Percentiles rank a stretch among this genome's conserved stretches.
These are phyloP conservation scores for Neurospora sp. DNA, from an alignment of 495 filamentous ascomycete genomes.

Conservation along the genomic window DNA sequence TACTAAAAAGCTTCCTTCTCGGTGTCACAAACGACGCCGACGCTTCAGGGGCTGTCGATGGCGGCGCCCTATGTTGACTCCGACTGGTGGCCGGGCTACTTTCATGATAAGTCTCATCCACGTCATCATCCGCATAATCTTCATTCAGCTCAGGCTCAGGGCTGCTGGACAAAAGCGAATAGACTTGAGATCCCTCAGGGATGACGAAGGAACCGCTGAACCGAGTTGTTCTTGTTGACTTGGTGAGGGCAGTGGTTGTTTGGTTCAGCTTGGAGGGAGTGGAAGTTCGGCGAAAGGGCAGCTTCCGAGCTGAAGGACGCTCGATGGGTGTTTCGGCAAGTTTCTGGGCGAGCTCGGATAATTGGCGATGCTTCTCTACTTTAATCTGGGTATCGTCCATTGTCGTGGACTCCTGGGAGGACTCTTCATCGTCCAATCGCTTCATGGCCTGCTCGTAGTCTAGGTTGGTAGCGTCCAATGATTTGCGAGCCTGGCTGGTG, in stretches of 20 bases:
- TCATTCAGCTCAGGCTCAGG: slow-evolving; percentile 28
- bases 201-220: slow-evolving; percentile 13
- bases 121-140: slow-evolving; percentile 33
- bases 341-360: slow-evolving; percentile 3
- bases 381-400: not conserved
- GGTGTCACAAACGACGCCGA: slow-evolving; percentile 13
- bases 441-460: slow-evolving; percentile 29
- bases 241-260: not conserved
- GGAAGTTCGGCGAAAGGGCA: not conserved
- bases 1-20: slow-evolving; percentile 4
- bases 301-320: slow-evolving; percentile 8
- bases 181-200: slow-evolving; percentile 30
- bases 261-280: not conserved
- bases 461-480: slow-evolving; percentile 9
- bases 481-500: slow-evolving; percentile 12
- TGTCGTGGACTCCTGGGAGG: slow-evolving; percentile 3
- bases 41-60: not conserved
- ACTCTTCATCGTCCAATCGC: slow-evolving; percentile 19
- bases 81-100: not conserved
- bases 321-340: slow-evolving; percentile 17
- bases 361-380: not conserved
- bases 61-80: slow-evolving; percentile 3
- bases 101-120: slow-evolving; percentile 28
- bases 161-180: slow-evolving; percentile 28
- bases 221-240: not conserved